Evolutionary conservation across 345 rosid genomes (phyloP).

Genomic region (Melaleuca quinquenervia): DNA sequence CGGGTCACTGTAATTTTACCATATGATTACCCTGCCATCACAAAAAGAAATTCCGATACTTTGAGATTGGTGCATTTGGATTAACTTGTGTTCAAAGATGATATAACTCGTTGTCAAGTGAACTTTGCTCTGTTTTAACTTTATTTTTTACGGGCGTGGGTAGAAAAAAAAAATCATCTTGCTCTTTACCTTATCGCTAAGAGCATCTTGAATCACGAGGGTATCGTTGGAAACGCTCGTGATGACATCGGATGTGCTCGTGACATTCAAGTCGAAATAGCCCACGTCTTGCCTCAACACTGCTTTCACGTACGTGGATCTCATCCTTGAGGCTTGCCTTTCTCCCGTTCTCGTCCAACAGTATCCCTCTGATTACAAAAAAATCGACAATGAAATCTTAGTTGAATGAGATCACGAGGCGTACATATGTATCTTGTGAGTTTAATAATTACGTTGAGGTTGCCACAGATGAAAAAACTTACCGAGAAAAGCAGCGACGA

Average conservation of each 20-base stretch:
- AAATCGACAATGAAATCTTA: not conserved
- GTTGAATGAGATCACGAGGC: not conserved
- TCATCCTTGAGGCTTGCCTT: constrained; percentile 12
- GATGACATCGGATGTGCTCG: constrained; percentile 1
- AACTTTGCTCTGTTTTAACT: not conserved
- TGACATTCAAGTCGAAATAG: constrained; percentile 3
- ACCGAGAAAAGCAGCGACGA: constrained; percentile 73
- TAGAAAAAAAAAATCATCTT: not conserved
- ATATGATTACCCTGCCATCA: no score
- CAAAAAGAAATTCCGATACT: no score
- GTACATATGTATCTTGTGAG: no score
- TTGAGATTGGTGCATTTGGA: no score
- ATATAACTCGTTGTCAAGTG: no score
- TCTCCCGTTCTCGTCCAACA: constrained; percentile 11
- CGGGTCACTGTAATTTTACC: no score
- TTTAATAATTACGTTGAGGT: no score
- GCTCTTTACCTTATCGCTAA: not conserved
- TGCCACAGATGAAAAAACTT: no score
- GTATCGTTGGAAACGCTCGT: not conserved
- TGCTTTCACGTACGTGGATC: constrained; percentile 5
- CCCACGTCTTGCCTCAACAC: constrained; percentile 8
- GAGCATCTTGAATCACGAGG: constrained; percentile 6
- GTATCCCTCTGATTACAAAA: constrained; percentile 1
- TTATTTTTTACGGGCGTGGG: not conserved
- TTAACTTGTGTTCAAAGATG: no score